Conservation (phyloP, 2,329 filamentous ascomycete genomes). For the Penicillium crustosum region DNA sequence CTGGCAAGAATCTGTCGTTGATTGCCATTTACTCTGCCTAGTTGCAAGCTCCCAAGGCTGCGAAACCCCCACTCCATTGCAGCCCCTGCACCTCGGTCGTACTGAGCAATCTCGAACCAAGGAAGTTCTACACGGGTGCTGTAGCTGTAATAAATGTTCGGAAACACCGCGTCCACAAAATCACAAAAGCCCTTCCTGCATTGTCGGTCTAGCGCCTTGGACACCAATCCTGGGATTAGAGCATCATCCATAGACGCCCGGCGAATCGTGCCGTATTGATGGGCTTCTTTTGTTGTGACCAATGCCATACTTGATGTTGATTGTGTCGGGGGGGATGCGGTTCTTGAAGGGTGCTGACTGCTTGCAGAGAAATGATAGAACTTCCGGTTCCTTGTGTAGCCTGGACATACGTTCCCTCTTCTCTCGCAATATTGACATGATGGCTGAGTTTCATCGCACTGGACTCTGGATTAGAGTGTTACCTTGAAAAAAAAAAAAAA, state of each 20-base stretch:
- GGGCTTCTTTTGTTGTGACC: not conserved
- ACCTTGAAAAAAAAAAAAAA: too few relatives aligned
- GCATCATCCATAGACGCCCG: slow-evolving; percentile 14
- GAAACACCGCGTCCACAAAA: slow-evolving; percentile 20
- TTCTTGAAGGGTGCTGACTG: not conserved
- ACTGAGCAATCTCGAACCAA: slow-evolving; percentile 23
- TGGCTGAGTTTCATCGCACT: slow-evolving; percentile 26
- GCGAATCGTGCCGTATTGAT: not conserved
- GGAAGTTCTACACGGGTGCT: slow-evolving; percentile 16
- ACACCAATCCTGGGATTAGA: slow-evolving; percentile 11
- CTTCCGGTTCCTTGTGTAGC: slow-evolving; percentile 19
- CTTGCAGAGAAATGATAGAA: slow-evolving; percentile 16
- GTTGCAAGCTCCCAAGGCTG: slow-evolving; percentile 15
- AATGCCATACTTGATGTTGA: not conserved
- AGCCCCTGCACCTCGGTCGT: slow-evolving; percentile 6
- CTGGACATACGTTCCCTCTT: slow-evolving; percentile 18
- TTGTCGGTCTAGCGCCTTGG: slow-evolving; percentile 13
- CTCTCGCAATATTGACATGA: slow-evolving; percentile 20
- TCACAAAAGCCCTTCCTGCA: slow-evolving; percentile 18
- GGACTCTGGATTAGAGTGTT: not conserved
- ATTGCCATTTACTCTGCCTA: slow-evolving; percentile 18
- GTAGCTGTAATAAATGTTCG: slow-evolving; percentile 17
- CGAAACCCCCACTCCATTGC: slow-evolving; percentile 15
- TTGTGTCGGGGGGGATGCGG: not conserved
- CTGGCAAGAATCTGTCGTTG: slow-evolving; percentile 14